These are phyloP conservation scores for Mortierella sp. DNA, from an alignment of 371 early-diverging fungal genomes.

Conservation along the genomic window DNA sequence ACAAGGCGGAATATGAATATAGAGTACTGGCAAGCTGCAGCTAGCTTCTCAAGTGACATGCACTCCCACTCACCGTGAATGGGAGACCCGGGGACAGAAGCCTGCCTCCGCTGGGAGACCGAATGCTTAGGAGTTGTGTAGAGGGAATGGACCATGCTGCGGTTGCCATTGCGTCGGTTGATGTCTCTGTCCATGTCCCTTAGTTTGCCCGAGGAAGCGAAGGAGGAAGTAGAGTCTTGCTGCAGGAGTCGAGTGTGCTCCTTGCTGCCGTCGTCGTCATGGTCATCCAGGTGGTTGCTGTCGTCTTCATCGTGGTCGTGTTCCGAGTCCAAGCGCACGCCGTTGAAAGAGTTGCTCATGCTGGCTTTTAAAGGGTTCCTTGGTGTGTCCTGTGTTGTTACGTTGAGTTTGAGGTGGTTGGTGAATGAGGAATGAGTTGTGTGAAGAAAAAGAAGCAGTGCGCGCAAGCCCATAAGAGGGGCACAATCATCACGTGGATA, in stretches of 20 bases:
- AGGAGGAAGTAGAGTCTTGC: background rate
- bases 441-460: background rate
- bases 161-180: conserved; percentile 23
- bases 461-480: too few species aligned
- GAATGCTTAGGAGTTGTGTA: conserved; percentile 35
- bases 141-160: conserved; percentile 36
- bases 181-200: background rate
- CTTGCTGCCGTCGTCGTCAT: conserved; percentile 37
- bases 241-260: conserved; percentile 28
- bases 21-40: background rate
- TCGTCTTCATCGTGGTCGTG: background rate
- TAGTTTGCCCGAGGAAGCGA: background rate
- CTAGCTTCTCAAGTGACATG: background rate
- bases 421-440: background rate
- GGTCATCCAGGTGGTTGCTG: conserved; percentile 19
- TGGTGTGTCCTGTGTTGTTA: background rate
- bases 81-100: conserved; percentile 34
- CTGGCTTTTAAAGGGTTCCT: background rate
- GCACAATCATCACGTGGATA: too few species aligned
- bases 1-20: background rate
- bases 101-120: conserved; percentile 20
- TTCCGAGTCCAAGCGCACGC: background rate
- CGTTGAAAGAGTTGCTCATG: conserved; percentile 21
- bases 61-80: conserved; percentile 10
- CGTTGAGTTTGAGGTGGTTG: background rate